phyloP scores from a whole-genome alignment of 2,329 filamentous ascomycete genomes.

The Sphaerulina musiva region DNA sequence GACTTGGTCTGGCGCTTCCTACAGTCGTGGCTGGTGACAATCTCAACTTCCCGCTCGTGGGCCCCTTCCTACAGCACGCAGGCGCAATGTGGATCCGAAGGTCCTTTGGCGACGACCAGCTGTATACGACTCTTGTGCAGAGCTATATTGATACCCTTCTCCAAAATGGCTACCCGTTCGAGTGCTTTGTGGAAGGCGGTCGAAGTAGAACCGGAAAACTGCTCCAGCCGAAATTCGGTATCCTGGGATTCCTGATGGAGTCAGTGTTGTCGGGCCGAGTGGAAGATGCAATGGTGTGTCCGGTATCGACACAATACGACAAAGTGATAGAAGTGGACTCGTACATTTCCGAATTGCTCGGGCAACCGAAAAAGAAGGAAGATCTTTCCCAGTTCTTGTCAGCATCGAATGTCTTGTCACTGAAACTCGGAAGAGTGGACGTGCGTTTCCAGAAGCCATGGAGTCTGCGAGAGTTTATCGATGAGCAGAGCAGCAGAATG shows the following conservation, averaged over 20 bases:
- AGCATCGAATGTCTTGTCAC: slow-evolving; percentile 76
- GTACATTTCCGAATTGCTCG: slow-evolving; percentile 89
- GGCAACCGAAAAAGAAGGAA: slow-evolving; percentile 91
- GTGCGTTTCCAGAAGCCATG: slow-evolving; percentile 95
- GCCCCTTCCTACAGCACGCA: slow-evolving; percentile 87
- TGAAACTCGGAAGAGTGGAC: slow-evolving; percentile 86
- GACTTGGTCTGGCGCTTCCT: slow-evolving; percentile 78
- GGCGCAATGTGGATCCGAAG: slow-evolving; percentile 93
- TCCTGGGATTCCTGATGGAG: slow-evolving; percentile 84
- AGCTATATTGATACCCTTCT: slow-evolving; percentile 90
- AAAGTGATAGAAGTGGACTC: slow-evolving; percentile 98
- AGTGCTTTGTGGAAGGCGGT: slow-evolving; percentile 96
- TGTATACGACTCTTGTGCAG: slow-evolving; percentile 91
- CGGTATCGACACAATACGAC: slow-evolving; percentile 95
- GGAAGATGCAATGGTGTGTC: slow-evolving; percentile 85
- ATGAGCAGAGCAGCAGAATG: slow-evolving; percentile 60
- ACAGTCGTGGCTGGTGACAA: slow-evolving; percentile 95
- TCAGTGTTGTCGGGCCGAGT: slow-evolving; percentile 82
- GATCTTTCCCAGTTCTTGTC: slow-evolving; percentile 86
- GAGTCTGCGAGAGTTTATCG: slow-evolving; percentile 77
- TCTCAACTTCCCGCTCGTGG: slow-evolving; percentile 85
- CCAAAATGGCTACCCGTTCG: slow-evolving; percentile 86
- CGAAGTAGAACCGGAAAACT: slow-evolving; percentile 90
- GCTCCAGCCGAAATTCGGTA: slow-evolving; percentile 89
- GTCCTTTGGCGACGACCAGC: slow-evolving; percentile 81